Percentiles rank a stretch among this genome's conserved stretches.
Evolutionary conservation across 1,284 basidiomycete genomes (phyloP).

Genomic region (Porogramme epimiltina): DNA sequence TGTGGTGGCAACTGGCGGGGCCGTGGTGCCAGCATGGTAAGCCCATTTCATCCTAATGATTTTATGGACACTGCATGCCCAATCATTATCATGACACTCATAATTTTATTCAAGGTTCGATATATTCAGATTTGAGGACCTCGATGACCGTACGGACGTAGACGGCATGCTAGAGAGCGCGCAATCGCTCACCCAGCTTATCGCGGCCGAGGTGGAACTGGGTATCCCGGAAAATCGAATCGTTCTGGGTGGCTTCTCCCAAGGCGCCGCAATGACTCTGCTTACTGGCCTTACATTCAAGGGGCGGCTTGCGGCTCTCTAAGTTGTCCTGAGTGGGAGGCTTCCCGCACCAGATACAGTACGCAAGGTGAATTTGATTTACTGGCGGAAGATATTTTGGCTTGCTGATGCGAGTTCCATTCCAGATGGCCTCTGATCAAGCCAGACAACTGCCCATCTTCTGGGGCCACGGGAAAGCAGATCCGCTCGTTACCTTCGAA

Average conservation of each 20-base stretch:
- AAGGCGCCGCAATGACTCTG: constrained; percentile 80
- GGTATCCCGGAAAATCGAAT: constrained; percentile 71
- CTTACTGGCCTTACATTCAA: constrained; percentile 72
- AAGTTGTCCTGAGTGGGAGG: constrained; percentile 77
- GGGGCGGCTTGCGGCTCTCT: constrained; percentile 75
- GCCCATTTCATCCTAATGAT: constrained; percentile 22
- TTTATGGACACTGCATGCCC: neutral
- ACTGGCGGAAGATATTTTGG: no score
- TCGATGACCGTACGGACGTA: constrained; percentile 65
- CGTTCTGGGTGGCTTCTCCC: constrained; percentile 86
- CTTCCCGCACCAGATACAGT: constrained; percentile 65
- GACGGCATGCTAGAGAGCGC: constrained; percentile 70
- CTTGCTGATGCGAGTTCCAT: neutral
- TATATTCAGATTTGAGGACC: constrained; percentile 65
- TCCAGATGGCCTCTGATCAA: constrained; percentile 58
- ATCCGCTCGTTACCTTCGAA: constrained; percentile 67
- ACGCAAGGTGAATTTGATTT: no score
- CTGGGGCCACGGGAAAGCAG: constrained; percentile 84
- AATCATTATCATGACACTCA: no score
- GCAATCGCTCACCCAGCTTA: constrained; percentile 64
- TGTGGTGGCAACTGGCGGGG: constrained; percentile 71
- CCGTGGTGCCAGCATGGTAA: constrained; percentile 74
- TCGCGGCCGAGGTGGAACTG: constrained; percentile 72
- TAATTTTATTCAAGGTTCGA: constrained; percentile 64
- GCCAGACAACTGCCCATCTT: constrained; percentile 73